Base-by-base conservation (phyloP, 1,139 yeast genomes). In the Geotrichum restrictum region DNA sequence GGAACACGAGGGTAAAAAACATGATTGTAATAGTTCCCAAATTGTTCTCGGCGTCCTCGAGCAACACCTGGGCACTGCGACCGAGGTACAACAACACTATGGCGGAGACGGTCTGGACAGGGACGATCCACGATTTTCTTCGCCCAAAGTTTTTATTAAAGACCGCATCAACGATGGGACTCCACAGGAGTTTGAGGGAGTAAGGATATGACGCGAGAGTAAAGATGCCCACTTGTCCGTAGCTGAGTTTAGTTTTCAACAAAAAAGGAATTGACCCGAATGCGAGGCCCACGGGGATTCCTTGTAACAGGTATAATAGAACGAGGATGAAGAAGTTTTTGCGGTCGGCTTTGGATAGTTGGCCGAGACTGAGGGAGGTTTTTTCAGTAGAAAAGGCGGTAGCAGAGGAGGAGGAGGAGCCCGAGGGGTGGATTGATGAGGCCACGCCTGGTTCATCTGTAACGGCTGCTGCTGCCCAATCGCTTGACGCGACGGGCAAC, bases 221-320 rank as follows among this genome's bases (percentile, higher is more conserved):
- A 67, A 94, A 94, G 3, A 91, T 67, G 0, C 98, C 98, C 10
- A 93, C 88, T 62, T 89, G 95, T 1, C 96, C 82, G 65, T 87
- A 93, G n/a, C 89, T 78, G 27, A 91, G 75, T 57, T 83, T 80
- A 10, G 93, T 79, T 67, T 93, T 93, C 55, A 94, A 74, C 33
- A 94, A 73, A 64, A 91, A 93, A 1, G 98, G 99, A n/a, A 93
- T 78, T 1, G 96, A 85, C 2, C 98, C 98, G 72, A 93, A 89
- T 1, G 96, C 96, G 41, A 93, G 70, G 0, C 99, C 99, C 14
- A 91, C 95, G 0, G 98, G 98, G 3, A 93, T 83, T 24, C 98
- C 99, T 67, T 93, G 98, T 11, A 91, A 75, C 45, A 89, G 72
- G 64, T 93, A 93, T 29, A 93, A 71, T 7, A 85, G 64, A 8